Evolutionary conservation across 2,329 filamentous ascomycete species (phyloP), one percentile per base, ranked within the genome.

Genomic region (Arthrocladium fulminans): DNA sequence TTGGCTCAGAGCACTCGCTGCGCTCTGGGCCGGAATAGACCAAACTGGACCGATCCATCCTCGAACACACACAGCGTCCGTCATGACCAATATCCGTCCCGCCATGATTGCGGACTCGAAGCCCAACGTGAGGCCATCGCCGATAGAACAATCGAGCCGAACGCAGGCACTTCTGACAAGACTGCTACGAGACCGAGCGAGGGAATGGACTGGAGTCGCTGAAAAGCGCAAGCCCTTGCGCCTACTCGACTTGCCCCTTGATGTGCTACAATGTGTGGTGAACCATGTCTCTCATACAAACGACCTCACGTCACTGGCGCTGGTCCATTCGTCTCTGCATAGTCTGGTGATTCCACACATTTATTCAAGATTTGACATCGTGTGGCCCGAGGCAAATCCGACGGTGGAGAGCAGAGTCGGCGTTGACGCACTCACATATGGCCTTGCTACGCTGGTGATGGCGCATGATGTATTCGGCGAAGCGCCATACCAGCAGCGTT

Each of bases 361-460:
- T 55, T 92, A 92, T 68, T 84, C 84, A 15, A 79, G 84, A 51
- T 92, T 92, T 65, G 86, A 92, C 61, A 92, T 92, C 54, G 84
- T 90, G 35, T 92, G 87, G 87, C 86, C 86, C 0, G 86, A 90
- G 60, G 79, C 78, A 25, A 75, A 77, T 54, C 72, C 76, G 6
- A 73, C 79, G 7, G 71, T 76, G 1, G 79, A 84, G 57, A 80
- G 83, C 47, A 75, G 81, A 37, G 80, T 80, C 34, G 84, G 83
- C 49, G 86, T 92, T 24, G 86, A 92, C 68, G 86, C 86, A 32
- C 76, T 92, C 39, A 89, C 86, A 0, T 90, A 88, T 62, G 86
- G 87, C 4, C 72, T 92, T 17, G 81, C 86, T 10, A 92, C 87
- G 0, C 71, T 92, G 50, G 85, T 86, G 49, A 83, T 88, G 69